Base-by-base conservation (phyloP, 306 rosid species). In the Lathyrus tuberosus region DNA sequence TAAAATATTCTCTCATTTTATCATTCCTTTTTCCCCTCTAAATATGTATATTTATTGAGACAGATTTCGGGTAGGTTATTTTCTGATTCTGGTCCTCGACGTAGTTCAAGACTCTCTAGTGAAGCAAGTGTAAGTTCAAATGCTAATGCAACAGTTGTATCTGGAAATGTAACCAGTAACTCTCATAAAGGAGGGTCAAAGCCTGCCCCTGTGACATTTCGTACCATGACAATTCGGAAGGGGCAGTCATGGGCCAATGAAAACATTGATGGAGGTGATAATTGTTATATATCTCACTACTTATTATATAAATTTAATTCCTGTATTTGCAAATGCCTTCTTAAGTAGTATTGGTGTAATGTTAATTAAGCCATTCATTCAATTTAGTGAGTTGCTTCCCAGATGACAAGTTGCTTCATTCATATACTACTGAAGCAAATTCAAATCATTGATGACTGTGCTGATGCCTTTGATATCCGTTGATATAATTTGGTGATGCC, bases 31-130 rank as follows among this genome's bases (percentile, higher is more conserved):
- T 46, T 41, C 3, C 48, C 38, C 12, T 3, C 66, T 18, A 38
- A 61, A 61, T 62, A 53, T 53, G 33, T 53, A 22, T 53, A 54
- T 53, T 20, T 67, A 18, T 67, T 60, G 31, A 52, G 40, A 9
- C 83, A 82, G 85, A 90, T 93, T 78, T 93, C 98, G 24, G 96
- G 97, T 77, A 88, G 97, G 74, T 86, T 88, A 79, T 90, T 91
- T 79, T 84, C 91, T 81, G 98, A 93, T 88, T 93, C 98, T 79
- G 97, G 98, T 69, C 91, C 89, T 61, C 90, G 98, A 71, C 86
- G 98, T 67, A 93, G 97, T 80, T 85, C 89, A 62, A 88, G 98
- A 73, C 90, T 90, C 78, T 78, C 96, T 56, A 82, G 79, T 66
- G 96, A 90, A 67, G 70, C 89, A 35, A 89, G 86, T 73, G 81